A percentile compares a stretch with the other conserved stretches of the same genome.
Conservation (phyloP, 2,329 filamentous ascomycete genomes). For the Phyllosticta citribraziliensis region DNA sequence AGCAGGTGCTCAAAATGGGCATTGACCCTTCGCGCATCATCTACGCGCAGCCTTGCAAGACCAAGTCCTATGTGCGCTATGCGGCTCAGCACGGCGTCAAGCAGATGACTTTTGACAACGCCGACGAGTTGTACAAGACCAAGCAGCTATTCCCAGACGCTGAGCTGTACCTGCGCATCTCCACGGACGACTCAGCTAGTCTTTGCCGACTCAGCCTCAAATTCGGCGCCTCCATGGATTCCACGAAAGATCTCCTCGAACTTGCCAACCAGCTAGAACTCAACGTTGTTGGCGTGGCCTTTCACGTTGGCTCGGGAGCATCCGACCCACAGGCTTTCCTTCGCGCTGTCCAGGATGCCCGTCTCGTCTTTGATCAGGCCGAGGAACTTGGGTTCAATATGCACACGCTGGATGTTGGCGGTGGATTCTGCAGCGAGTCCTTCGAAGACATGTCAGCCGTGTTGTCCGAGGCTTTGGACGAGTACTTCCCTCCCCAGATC, state of each 20-base stretch:
- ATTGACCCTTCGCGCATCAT: constrained; percentile 87
- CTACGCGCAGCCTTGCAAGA: constrained; percentile 99
- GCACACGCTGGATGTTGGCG: constrained; percentile 85
- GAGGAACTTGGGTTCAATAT: constrained; percentile 65
- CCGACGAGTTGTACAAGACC: constrained; percentile 96
- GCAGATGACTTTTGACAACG: constrained; percentile 99
- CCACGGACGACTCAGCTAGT: constrained; percentile 91
- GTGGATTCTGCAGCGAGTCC: constrained; percentile 81
- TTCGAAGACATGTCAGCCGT: constrained; percentile 86
- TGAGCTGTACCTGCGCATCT: constrained; percentile 86
- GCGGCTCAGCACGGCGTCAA: constrained; percentile 76
- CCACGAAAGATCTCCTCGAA: constrained; percentile 64
- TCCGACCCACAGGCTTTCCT: constrained; percentile 86
- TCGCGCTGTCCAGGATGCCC: constrained; percentile 83
- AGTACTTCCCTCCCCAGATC: constrained; percentile 75
- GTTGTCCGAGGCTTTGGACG: constrained; percentile 69
- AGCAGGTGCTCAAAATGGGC: constrained; percentile 75
- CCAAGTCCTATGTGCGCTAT: constrained; percentile 91
- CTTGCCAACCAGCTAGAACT: constrained; percentile 74
- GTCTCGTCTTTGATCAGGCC: constrained; percentile 80
- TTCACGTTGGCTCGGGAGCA: constrained; percentile 94
- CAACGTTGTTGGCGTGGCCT: constrained; percentile 91
- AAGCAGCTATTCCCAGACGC: constrained; percentile 83
- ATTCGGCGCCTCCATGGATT: constrained; percentile 85
- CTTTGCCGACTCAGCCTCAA: constrained; percentile 94